Evolutionary conservation across 1,284 basidiomycete genomes (phyloP), one percentile per base, ranked within the genome.

Genomic region (Puccinia horiana): DNA sequence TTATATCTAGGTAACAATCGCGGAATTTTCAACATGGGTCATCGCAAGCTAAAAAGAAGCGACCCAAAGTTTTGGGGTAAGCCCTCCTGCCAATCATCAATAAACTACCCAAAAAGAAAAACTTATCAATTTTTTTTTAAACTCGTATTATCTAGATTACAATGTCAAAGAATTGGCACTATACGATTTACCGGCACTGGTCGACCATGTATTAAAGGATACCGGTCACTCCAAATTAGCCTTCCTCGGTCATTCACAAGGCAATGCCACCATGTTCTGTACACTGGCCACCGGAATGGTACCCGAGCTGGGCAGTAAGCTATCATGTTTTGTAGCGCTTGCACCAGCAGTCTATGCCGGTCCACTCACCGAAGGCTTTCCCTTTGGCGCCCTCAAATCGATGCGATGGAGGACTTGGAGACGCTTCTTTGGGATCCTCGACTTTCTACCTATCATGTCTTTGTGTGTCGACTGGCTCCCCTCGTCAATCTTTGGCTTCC

Each of bases 1-100:
- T 90, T 91, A n/a, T 91, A 90, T 84, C 87, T 91, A 12, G 90
- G 90, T 47, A 91, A 91, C 85, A 90, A 89, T 18, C 87, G 91
- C 35, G 90, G 89, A 35, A 89, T 91, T 1, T 91, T 91, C 84
- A 89, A 90, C 83, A 91, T 91, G 90, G 90, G 91, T 11, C 91
- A 91, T 84, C 85, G 88, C 26, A 88, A 85, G 61, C 88, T 89
- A 82, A 87, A 86, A 29, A 85, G 90, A 32, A 87, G 86, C 77
- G 90, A 91, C 84, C 90, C 90, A 12, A 86, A 90, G 3, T 91
- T 91, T 85, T 91, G 90, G 90, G 90, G 89, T 89, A 83, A 84
- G 88, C 86, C 14, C 47, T 26, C 29, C 73, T 47, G 29, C n/a
- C n/a, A 29, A 35, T 73, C 26, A 47, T 70, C 20, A 40, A 32